These are phyloP conservation scores for Cubamyces sp. DNA, from an alignment of 768 basidiomycete genomes.

Conservation along the genomic window DNA sequence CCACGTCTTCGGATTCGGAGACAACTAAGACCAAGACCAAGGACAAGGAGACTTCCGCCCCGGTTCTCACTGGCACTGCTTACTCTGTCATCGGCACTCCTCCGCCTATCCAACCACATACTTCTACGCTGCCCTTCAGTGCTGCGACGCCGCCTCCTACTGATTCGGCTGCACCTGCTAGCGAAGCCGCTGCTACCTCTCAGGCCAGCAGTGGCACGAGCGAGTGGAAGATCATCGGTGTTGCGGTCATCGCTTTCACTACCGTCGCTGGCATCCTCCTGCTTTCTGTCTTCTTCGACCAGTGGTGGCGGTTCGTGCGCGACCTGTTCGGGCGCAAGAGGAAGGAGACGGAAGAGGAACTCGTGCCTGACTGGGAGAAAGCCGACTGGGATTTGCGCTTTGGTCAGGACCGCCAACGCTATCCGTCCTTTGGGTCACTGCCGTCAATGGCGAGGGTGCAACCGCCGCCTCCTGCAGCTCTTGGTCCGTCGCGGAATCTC, in stretches of 20 bases:
- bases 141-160: not conserved
- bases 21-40: conserved; percentile 5
- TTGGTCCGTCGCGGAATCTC: not conserved
- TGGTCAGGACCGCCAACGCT: conserved; percentile 31
- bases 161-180: not conserved
- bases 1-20: not conserved
- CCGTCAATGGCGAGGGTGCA: conserved; percentile 19
- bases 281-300: conserved; percentile 69
- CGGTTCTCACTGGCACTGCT: conserved; percentile 6
- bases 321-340: conserved; percentile 48
- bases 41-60: not conserved
- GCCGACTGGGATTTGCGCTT: conserved; percentile 56
- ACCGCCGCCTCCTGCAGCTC: conserved; percentile 7
- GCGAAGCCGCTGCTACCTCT: not conserved
- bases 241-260: conserved; percentile 65
- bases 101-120: conserved; percentile 2
- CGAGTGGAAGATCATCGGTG: conserved; percentile 73
- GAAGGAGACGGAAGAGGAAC: conserved; percentile 48
- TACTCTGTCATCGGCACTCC: conserved; percentile 22
- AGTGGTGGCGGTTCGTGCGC: conserved; percentile 64
- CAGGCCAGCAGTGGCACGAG: conserved; percentile 40
- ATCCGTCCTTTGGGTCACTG: conserved; percentile 35
- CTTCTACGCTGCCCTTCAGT: not conserved
- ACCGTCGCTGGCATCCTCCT: conserved; percentile 59
- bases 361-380: conserved; percentile 68